A percentile compares a stretch with the other conserved stretches of the same genome.
Conservation (phyloP, 106 monocot genomes). For the Dendrobium huoshanense region DNA sequence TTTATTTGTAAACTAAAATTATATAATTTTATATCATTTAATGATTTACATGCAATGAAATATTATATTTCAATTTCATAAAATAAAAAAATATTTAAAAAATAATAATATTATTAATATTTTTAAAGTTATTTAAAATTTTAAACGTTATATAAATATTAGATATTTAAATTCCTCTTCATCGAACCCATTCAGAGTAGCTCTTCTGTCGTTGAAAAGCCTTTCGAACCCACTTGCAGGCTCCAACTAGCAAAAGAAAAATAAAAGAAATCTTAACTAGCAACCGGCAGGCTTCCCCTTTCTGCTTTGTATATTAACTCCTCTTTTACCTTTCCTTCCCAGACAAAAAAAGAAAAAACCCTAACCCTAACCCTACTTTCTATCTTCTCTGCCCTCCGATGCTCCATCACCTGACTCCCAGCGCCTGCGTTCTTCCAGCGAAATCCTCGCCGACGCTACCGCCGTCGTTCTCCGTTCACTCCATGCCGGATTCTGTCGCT, state of each 20-base stretch:
- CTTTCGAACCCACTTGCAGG: neutral
- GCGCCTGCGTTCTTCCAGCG: neutral
- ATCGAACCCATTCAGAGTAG: no score
- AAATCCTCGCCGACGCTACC: neutral
- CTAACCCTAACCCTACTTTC: no score
- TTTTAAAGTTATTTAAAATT: no score
- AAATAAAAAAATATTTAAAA: neutral
- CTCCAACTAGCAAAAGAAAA: neutral
- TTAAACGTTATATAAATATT: no score
- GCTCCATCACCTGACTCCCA: neutral
- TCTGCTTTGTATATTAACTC: no score
- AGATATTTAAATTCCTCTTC: no score
- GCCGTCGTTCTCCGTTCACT: neutral
- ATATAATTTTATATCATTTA: neutral
- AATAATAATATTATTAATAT: no score
- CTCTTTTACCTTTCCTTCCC: no score
- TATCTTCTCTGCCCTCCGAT: no score
- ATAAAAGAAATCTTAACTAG: no score
- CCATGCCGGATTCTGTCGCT: slow-evolving; percentile 21
- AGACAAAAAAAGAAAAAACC: neutral
- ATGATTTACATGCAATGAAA: neutral
- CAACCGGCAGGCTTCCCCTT: no score
- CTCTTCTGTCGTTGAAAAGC: neutral
- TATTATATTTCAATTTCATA: neutral
- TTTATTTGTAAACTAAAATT: no score